Evolutionary conservation across 1,139 yeast genomes (phyloP), one percentile per base, ranked within the genome.

Genomic region (Candida mesenterica): DNA sequence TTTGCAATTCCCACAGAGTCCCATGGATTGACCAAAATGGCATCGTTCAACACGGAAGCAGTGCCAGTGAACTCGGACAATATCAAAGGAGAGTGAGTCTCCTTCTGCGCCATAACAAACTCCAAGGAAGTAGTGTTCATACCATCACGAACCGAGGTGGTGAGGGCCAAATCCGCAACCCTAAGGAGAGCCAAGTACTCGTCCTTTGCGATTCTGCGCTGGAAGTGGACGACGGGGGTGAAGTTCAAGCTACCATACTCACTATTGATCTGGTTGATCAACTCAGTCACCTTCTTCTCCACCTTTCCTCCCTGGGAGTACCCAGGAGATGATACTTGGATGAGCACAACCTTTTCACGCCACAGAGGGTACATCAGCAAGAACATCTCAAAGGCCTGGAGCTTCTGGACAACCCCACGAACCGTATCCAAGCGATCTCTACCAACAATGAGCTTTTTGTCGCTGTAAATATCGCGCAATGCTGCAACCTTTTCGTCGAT

Each of bases 91-190:
- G 84, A 79, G 45, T 75, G 74, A 41, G 76, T 71, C 32, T 75
- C 64, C 52, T 84, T 79, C 61, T 94, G 97, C 49, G 96, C 85
- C 22, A 90, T 79, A 28, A 90, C 95, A 59, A 80, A 92, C 58
- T 92, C 98, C 44, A 90, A 65, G 0, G 96, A 86, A 0, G 97
- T 92, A 9, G 97, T 89, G 61, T 89, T 92, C 87, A 92, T 89
- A 39, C 97, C 97, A 55, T 92, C 98, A 55, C 98, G 79, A 20
- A 90, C 83, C 3, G 95, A 82, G 0, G 97, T 88, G 43, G 88
- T 86, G 40, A 92, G 65, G 15, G 96, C 92, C 46, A 92, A 65
- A 55, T 92, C 97, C 0, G 97, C 97, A 10, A 80, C 92, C 44
- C 96, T 71, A 41, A 92, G 67, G 37, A 94, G 65, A 0, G 97